phyloP scores from a whole-genome alignment of 2,329 filamentous ascomycete species.

The Pestalotiopsis sp. region DNA sequence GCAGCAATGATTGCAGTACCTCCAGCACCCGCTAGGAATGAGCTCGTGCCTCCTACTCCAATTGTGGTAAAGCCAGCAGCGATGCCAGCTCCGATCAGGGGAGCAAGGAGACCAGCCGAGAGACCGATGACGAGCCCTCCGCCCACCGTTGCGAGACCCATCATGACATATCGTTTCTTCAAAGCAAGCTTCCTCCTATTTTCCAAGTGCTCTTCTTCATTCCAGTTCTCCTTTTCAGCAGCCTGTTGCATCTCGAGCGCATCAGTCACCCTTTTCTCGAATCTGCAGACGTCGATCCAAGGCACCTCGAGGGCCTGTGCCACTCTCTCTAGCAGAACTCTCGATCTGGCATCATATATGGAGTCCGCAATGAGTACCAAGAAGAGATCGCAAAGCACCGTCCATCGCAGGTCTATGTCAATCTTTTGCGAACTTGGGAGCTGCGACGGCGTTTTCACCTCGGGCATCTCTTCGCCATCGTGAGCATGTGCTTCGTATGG shows the following conservation, averaged over 20 bases:
- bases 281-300: conserved; percentile 93
- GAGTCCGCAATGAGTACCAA: conserved; percentile 96
- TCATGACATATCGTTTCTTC: conserved; percentile 86
- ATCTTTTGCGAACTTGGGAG: conserved; percentile 81
- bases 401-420: conserved; percentile 96
- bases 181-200: conserved; percentile 77
- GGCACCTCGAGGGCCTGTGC: conserved; percentile 78
- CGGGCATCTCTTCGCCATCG: conserved; percentile 71
- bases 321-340: conserved; percentile 81
- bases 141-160: conserved; percentile 95
- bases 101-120: conserved; percentile 87
- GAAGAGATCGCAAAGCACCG: conserved; percentile 93
- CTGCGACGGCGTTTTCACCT: conserved; percentile 81
- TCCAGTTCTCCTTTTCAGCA: conserved; percentile 95
- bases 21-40: conserved; percentile 88
- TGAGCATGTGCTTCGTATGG: conserved; percentile 66
- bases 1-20: conserved; percentile 95
- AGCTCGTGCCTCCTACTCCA: conserved; percentile 83
- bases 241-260: conserved; percentile 97
- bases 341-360: conserved; percentile 86
- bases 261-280: conserved; percentile 96
- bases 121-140: conserved; percentile 94
- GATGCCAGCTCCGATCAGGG: conserved; percentile 90
- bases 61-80: conserved; percentile 96
- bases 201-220: conserved; percentile 94